phyloP scores from a whole-genome alignment of 768 basidiomycete species.

The Lactarius indigo region DNA sequence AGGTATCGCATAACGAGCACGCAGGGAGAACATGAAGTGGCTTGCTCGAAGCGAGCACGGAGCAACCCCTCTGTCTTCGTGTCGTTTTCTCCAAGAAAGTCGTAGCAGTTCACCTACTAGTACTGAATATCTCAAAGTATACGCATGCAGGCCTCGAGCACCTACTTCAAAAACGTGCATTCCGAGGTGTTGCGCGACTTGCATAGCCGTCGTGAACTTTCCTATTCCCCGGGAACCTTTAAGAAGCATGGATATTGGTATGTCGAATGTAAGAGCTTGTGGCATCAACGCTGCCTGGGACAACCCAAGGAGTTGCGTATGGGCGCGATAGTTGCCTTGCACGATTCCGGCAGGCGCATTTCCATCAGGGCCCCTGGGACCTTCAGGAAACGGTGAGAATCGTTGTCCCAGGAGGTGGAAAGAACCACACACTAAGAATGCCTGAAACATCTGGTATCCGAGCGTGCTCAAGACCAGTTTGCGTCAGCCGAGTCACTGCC shows the following conservation, averaged over 20 bases:
- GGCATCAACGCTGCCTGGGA: conserved; percentile 56
- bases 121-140: conserved; percentile 1
- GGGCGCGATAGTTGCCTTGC: conserved; percentile 34
- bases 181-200: conserved; percentile 60
- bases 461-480: conserved; percentile 72
- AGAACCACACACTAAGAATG: conserved; percentile 48
- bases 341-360: not conserved
- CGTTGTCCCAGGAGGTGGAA: not conserved
- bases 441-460: conserved; percentile 50
- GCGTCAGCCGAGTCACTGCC: conserved; percentile 66
- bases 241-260: conserved; percentile 69
- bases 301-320: conserved; percentile 51
- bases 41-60: conserved; percentile 71
- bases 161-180: conserved; percentile 76
- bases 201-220: conserved; percentile 62
- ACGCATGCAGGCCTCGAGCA: not conserved
- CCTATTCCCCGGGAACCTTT: conserved; percentile 80
- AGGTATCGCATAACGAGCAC: conserved; percentile 75
- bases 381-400: not conserved
- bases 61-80: conserved; percentile 71
- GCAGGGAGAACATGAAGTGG: conserved; percentile 76
- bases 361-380: not conserved
- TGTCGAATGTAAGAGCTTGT: conserved; percentile 53
- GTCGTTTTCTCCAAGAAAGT: conserved; percentile 74
- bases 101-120: conserved; percentile 78